Base-by-base conservation (phyloP, 768 basidiomycete species). In the Royoungia palumana region DNA sequence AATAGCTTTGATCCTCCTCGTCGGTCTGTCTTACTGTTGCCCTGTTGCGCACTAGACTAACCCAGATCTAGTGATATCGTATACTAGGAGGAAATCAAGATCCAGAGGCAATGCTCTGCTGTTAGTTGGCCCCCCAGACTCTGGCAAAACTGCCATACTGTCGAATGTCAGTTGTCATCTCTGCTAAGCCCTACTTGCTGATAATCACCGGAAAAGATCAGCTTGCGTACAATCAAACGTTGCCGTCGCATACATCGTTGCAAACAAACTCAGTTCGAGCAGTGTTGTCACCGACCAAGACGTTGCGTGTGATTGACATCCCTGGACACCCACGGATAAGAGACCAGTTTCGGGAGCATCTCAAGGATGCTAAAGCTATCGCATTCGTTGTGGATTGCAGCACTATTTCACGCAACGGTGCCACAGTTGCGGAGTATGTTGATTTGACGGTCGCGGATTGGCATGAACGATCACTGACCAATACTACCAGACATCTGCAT, bases 251-350 rank as follows among this genome's bases (percentile, higher is more conserved):
- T 56, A 81, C 87, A 4, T 92, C 90, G 0, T 71, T 93, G 61
- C 90, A 93, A 64, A 74, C 76, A 5, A 93, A 89, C 63, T 68
- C 75, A 1, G 76, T 80, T 5, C 55, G 74, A 5, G 63, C 84
- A 28, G 50, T 67, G 6, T 56, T 83, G n/a, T 62, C 67, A 6
- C 53, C 70, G 2, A 72, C 70, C 36, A 78, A 76, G 56, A 60
- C 67, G 13, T 61, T 86, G 38, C 77, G 73, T 35, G 67, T 87
- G 12, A 71, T 90, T 16, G 90, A 93, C 65, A 69, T 93, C 35
- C 90, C 90, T 8, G 90, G 90, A n/a, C 90, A 93, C 64, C 86
- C 89, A 10, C 79, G 90, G 35, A 77, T 93, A 47, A 70, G 89
- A 25, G 79, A 79, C 57, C 87, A 89, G 58, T 87, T 89, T 61